Evolutionary conservation across 768 basidiomycete species (phyloP).

Genomic region (Rhizopogon vulgaris): DNA sequence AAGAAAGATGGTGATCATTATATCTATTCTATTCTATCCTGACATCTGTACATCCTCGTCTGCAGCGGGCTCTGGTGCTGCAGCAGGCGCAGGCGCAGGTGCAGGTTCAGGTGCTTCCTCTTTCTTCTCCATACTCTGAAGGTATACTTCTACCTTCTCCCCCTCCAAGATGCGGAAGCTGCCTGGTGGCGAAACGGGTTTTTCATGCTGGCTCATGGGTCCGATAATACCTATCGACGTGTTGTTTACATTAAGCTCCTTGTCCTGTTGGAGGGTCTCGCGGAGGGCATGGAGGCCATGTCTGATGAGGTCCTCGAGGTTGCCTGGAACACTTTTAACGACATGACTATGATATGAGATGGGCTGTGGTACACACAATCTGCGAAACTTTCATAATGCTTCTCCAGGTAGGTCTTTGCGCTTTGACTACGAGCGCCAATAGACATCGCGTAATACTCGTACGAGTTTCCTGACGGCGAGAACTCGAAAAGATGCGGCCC

Average conservation of each 20-base stretch:
- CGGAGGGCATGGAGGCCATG: conserved; percentile 94
- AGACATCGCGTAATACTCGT: conserved; percentile 97
- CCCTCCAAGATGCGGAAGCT: conserved; percentile 88
- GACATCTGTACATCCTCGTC: conserved; percentile 89
- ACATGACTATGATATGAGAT: background rate
- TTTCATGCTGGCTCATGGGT: conserved; percentile 55
- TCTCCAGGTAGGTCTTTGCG: conserved; percentile 97
- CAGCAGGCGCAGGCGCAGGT: conserved; percentile 24
- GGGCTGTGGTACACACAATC: conserved; percentile 54
- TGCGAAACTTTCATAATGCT: conserved; percentile 81
- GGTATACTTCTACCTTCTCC: conserved; percentile 63
- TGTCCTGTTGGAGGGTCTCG: conserved; percentile 98
- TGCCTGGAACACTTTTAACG: conserved; percentile 39
- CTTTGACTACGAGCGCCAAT: conserved; percentile 98
- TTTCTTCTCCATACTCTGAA: conserved; percentile 76
- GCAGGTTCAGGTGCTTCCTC: conserved; percentile 37
- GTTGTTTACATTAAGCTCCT: conserved; percentile 88
- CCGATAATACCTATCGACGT: conserved; percentile 95
- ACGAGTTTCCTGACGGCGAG: conserved; percentile 94
- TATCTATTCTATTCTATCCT: conserved; percentile 35
- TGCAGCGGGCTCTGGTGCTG: conserved; percentile 10
- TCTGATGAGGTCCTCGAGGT: conserved; percentile 80
- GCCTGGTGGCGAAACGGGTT: conserved; percentile 42
- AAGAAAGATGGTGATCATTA: conserved; percentile 9
- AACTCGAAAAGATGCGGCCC: conserved; percentile 98